A percentile compares a stretch with the other conserved stretches of the same genome.
These are phyloP conservation scores for Tetrahymena malaccensis DNA, from an alignment of 73 alveolate species.

Conservation along the genomic window DNA sequence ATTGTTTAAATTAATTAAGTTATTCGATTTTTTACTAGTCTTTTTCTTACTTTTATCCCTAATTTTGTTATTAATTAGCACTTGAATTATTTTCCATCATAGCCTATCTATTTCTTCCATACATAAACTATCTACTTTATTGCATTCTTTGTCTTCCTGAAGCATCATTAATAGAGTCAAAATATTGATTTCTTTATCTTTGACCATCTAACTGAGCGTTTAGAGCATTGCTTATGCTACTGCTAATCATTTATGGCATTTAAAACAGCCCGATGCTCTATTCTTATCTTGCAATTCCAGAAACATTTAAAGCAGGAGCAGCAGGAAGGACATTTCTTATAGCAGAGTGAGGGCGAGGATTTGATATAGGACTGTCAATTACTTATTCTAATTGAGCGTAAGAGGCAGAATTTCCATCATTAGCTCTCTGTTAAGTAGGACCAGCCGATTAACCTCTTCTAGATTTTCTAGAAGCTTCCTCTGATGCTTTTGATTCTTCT, in stretches of 20 bases:
- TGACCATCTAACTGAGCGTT: background rate
- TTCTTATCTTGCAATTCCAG: background rate
- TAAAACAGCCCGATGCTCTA: background rate
- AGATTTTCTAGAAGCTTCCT: background rate
- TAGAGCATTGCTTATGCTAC: too few species aligned
- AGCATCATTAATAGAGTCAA: background rate
- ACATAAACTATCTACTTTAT: background rate
- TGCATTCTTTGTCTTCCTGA: background rate
- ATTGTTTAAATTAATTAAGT: background rate
- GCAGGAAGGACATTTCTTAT: background rate
- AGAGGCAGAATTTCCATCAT: background rate
- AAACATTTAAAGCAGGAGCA: background rate
- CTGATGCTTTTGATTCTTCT: background rate
- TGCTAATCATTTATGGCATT: background rate
- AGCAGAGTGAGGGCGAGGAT: background rate
- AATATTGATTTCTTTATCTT: background rate
- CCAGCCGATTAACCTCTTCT: background rate
- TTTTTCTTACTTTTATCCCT: background rate
- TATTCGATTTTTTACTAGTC: background rate
- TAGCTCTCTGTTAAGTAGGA: background rate
- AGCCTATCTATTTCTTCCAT: background rate
- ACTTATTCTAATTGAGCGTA: background rate
- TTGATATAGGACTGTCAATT: background rate
- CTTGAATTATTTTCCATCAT: background rate
- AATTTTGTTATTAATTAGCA: background rate